phyloP scores from a whole-genome alignment of 1,139 yeast species.

The Diutina ranongensis region DNA sequence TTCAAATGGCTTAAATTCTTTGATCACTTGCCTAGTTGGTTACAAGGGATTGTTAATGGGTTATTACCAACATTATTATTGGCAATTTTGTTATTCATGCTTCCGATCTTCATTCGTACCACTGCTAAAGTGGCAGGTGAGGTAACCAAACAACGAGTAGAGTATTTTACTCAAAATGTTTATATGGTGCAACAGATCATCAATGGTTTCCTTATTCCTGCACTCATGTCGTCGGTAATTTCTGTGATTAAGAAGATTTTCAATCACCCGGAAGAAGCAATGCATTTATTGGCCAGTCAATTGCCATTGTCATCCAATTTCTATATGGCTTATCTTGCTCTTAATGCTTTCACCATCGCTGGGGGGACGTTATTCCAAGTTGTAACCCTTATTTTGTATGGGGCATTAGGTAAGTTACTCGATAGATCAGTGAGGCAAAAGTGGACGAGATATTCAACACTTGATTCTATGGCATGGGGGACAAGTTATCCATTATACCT shows the following conservation, averaged over 20 bases:
- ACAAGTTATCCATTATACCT: constrained; percentile 79
- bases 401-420: constrained; percentile 53
- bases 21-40: constrained; percentile 48
- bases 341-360: constrained; percentile 77
- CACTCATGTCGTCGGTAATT: constrained; percentile 62
- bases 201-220: constrained; percentile 60
- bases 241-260: constrained; percentile 62
- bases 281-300: constrained; percentile 56
- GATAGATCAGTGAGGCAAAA: constrained; percentile 84
- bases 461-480: constrained; percentile 73
- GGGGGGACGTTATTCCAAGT: constrained; percentile 76
- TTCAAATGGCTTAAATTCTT: constrained; percentile 64
- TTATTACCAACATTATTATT: constrained; percentile 76
- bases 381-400: constrained; percentile 57
- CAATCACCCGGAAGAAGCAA: constrained; percentile 53
- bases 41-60: constrained; percentile 79
- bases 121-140: constrained; percentile 62
- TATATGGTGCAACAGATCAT: constrained; percentile 63
- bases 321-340: constrained; percentile 54
- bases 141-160: constrained; percentile 52
- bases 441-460: constrained; percentile 56
- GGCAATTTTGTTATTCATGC: constrained; percentile 69
- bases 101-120: constrained; percentile 59
- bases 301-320: constrained; percentile 89
- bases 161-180: constrained; percentile 63